Base-by-base conservation (phyloP, 2,329 filamentous ascomycete genomes). In the Xylaria sp. region DNA sequence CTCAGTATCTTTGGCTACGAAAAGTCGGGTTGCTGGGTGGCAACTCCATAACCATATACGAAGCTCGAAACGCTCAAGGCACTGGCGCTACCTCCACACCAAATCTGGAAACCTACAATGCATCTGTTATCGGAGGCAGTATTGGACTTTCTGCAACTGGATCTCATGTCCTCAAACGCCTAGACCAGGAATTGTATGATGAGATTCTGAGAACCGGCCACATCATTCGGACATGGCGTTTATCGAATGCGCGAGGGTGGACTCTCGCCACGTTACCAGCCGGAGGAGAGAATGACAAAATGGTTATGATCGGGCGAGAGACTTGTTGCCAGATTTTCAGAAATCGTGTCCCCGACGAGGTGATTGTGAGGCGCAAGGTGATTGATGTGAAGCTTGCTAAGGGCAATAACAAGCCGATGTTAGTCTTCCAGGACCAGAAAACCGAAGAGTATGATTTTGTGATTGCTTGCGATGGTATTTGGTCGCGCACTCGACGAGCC, bases 381-480 rank as follows among this genome's bases (percentile, higher is more conserved):
- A 50, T 63, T n/a, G 69, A 71, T 25, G 64, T 69, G 23, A 70
- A 41, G 34, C 60, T 69, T 9, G 63, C 69, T n/a, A 41, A 71
- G 44, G 63, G 67, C 23, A 61, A 52, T 41, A 67, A 65, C 12
- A 59, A 37, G 57, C 63, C 69, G n/a, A 60, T n/a, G 32, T 44
- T 71, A 50, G 57, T 70, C 23, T 71, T 71, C 37, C 66, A 71
- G 39, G 63, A 71, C 34, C 56, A 62, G 10, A 60, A 28, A 28
- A 57, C 13, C 4, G 64, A 71, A 13, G 63, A 65, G 23, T 56
- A 62, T n/a, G 69, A 67, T 60, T 32, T 71, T 41, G 66, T 70
- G 46, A 70, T 71, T 67, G 66, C 34, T 15, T 71, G 69, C 37
- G 66, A 71, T 32, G 69, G 67, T 18, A 64, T 71, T 25, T 71